A percentile compares a stretch with the other conserved stretches of the same genome.
These are phyloP conservation scores for Botrytis sinoallii DNA, from an alignment of 2,329 filamentous ascomycete genomes.

Conservation along the genomic window DNA sequence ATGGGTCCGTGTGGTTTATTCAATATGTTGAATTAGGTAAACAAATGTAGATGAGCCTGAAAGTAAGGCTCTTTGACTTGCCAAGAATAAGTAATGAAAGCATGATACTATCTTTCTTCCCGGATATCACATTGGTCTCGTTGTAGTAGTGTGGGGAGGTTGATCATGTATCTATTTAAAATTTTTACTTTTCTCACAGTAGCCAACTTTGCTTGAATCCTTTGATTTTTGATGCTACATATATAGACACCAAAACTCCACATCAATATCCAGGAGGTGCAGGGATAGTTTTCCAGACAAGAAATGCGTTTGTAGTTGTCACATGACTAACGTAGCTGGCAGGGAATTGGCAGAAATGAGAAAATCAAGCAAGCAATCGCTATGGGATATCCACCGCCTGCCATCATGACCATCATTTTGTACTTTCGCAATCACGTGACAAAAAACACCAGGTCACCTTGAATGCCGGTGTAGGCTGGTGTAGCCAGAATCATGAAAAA, in stretches of 20 bases:
- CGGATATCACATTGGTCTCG: not conserved
- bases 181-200: not conserved
- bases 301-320: not conserved
- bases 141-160: not conserved
- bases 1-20: no score
- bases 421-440: not conserved
- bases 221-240: no score
- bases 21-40: fast-evolving
- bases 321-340: not conserved
- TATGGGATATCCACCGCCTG: no score
- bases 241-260: no score
- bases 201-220: no score
- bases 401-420: no score
- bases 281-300: not conserved
- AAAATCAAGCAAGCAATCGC: not conserved
- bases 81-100: not conserved
- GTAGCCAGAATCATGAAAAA: not conserved
- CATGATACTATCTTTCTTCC: not conserved
- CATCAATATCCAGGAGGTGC: not conserved
- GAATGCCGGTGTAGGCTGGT: not conserved
- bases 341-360: not conserved
- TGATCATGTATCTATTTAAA: not conserved
- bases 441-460: not conserved
- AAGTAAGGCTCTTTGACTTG: not conserved
- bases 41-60: not conserved